phyloP scores from a whole-genome alignment of 495 filamentous ascomycete genomes.

The Neurospora sp. region DNA sequence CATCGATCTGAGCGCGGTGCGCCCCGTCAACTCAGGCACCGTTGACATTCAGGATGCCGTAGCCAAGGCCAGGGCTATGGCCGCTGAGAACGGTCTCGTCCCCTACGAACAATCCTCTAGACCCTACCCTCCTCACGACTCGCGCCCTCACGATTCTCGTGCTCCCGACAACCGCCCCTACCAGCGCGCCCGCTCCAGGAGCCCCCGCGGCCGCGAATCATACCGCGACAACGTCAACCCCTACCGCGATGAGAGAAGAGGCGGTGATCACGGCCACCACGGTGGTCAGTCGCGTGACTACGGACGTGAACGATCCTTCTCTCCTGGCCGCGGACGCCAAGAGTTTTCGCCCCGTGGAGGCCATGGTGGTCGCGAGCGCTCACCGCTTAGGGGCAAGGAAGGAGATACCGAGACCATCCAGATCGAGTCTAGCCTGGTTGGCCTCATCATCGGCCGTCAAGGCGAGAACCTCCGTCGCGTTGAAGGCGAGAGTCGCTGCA shows the following conservation, averaged over 20 bases:
- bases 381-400: constrained; percentile 41
- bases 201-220: constrained; percentile 48
- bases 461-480: constrained; percentile 74
- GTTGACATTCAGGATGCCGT: constrained; percentile 66
- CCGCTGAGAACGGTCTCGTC: constrained; percentile 57
- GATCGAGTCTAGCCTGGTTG: constrained; percentile 69
- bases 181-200: constrained; percentile 57
- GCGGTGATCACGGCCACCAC: constrained; percentile 28
- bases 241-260: constrained; percentile 66
- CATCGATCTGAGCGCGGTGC: constrained; percentile 65
- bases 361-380: constrained; percentile 39
- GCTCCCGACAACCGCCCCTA: constrained; percentile 38
- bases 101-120: constrained; percentile 36
- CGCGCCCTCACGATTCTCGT: constrained; percentile 24
- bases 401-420: constrained; percentile 62
- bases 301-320: constrained; percentile 54
- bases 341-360: constrained; percentile 39
- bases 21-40: constrained; percentile 61
- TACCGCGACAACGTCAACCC: constrained; percentile 66
- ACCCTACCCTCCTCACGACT: constrained; percentile 20
- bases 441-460: constrained; percentile 73
- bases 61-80: constrained; percentile 60
- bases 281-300: constrained; percentile 34
- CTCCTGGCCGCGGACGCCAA: constrained; percentile 43
- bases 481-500: constrained; percentile 60